Evolutionary conservation across 768 basidiomycete genomes (phyloP).

Genomic region (Galerina marginata): DNA sequence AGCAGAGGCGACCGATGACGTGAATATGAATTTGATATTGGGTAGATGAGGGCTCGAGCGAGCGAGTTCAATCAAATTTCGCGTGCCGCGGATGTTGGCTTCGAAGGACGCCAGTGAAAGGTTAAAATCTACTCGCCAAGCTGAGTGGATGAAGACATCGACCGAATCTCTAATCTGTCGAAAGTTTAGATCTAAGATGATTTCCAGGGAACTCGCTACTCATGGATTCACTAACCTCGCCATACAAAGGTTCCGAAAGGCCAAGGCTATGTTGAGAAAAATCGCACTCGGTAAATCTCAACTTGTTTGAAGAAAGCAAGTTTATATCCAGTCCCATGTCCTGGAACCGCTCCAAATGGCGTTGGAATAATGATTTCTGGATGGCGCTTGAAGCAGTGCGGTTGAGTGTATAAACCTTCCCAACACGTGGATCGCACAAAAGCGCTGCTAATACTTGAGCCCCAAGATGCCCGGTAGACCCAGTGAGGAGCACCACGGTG

Average conservation of each 20-base stretch:
- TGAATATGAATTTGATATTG: constrained; percentile 42
- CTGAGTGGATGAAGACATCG: constrained; percentile 43
- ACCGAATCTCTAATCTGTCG: constrained; percentile 31
- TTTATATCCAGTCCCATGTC: constrained; percentile 35
- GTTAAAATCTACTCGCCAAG: constrained; percentile 53
- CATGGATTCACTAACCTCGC: constrained; percentile 28
- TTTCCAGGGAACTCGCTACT: background rate
- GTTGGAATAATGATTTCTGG: constrained; percentile 8
- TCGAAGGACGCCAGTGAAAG: constrained; percentile 45
- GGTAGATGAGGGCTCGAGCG: constrained; percentile 26
- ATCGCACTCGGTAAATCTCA: constrained; percentile 45
- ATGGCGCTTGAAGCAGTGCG: constrained; percentile 18
- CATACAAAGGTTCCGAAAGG: constrained; percentile 26
- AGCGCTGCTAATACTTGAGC: constrained; percentile 38
- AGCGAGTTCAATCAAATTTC: constrained; percentile 42
- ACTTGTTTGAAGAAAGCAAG: constrained; percentile 33
- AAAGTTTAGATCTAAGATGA: background rate
- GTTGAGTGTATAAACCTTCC: constrained; percentile 38
- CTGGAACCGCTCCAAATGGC: constrained; percentile 33
- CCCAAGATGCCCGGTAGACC: constrained; percentile 47
- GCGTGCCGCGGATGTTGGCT: constrained; percentile 39
- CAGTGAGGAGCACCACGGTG: constrained; percentile 39
- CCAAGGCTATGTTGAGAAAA: constrained; percentile 32
- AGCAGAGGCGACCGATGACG: constrained; percentile 32
- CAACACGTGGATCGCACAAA: constrained; percentile 24